Evolutionary conservation across 257 asterid species (phyloP).

Genomic region (Solanum pennellii): DNA sequence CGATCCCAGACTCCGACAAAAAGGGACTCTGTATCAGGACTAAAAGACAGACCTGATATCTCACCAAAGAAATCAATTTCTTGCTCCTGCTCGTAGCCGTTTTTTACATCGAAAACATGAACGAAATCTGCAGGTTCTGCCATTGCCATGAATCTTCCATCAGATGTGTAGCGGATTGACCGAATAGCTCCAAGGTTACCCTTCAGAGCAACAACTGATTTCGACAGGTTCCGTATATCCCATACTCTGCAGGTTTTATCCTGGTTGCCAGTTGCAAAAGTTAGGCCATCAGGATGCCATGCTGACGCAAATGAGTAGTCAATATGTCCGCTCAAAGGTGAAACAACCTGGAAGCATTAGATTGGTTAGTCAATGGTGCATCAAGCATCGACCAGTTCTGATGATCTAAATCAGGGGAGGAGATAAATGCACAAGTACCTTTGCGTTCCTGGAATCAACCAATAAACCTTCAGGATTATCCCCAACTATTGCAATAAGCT

Average conservation of each 20-base stretch:
- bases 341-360: conserved; percentile 29
- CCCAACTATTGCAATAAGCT: conserved; percentile 69
- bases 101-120: conserved; percentile 64
- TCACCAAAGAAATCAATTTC: conserved; percentile 95
- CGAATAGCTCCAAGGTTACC: conserved; percentile 90
- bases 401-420: neutral
- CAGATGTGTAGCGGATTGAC: conserved; percentile 77
- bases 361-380: neutral
- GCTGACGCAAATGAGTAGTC: conserved; percentile 93
- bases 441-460: conserved; percentile 70
- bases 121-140: conserved; percentile 98
- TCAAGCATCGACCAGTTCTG: neutral
- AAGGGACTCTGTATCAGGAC: conserved; percentile 85
- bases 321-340: conserved; percentile 56
- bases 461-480: conserved; percentile 64
- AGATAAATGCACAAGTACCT: conserved; percentile 31
- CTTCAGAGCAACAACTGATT: conserved; percentile 50
- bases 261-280: conserved; percentile 93
- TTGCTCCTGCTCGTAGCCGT: conserved; percentile 68
- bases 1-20: conserved; percentile 92
- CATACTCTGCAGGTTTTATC: conserved; percentile 86
- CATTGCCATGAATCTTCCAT: conserved; percentile 89
- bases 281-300: conserved; percentile 83
- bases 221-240: conserved; percentile 66
- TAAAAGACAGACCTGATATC: conserved; percentile 80